These are phyloP conservation scores for Sporisorium exsertum DNA, from an alignment of 1,284 basidiomycete species.

Conservation along the genomic window DNA sequence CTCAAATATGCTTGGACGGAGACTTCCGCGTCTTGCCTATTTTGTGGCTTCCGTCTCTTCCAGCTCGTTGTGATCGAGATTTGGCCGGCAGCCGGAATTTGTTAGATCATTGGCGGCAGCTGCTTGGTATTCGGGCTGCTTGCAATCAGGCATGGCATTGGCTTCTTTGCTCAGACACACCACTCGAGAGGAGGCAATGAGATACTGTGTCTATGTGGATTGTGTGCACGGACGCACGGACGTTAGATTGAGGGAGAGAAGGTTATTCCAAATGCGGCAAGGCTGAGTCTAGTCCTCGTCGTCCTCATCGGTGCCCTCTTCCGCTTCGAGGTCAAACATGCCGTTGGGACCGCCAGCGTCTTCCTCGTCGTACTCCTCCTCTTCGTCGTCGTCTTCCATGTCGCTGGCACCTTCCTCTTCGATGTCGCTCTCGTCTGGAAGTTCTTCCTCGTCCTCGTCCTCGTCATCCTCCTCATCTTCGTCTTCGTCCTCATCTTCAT, in stretches of 20 bases:
- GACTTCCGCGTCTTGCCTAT: constrained; percentile 1
- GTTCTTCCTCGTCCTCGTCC: constrained; percentile 39
- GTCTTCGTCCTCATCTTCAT: constrained; percentile 34
- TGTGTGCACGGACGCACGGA: constrained; percentile 1
- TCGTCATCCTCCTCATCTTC: constrained; percentile 25
- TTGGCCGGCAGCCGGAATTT: neutral
- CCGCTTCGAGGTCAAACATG: constrained; percentile 53
- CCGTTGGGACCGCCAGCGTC: constrained; percentile 42
- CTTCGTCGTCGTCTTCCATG: constrained; percentile 50
- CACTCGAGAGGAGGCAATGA: neutral
- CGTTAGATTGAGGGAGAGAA: neutral
- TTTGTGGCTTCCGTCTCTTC: neutral
- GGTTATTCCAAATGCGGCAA: neutral
- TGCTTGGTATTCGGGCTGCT: neutral
- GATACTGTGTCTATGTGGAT: neutral
- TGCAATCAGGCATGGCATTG: neutral
- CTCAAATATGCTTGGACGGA: neutral
- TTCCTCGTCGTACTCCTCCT: constrained; percentile 54
- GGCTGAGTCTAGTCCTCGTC: constrained; percentile 28
- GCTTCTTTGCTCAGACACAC: neutral
- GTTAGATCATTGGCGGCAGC: neutral
- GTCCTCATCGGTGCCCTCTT: constrained; percentile 52
- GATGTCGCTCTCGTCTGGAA: constrained; percentile 51
- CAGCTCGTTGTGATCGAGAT: neutral
- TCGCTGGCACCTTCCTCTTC: constrained; percentile 48